These are phyloP conservation scores for Rhizopus stolonifer DNA, from an alignment of 371 early-diverging fungal species.

Conservation along the genomic window DNA sequence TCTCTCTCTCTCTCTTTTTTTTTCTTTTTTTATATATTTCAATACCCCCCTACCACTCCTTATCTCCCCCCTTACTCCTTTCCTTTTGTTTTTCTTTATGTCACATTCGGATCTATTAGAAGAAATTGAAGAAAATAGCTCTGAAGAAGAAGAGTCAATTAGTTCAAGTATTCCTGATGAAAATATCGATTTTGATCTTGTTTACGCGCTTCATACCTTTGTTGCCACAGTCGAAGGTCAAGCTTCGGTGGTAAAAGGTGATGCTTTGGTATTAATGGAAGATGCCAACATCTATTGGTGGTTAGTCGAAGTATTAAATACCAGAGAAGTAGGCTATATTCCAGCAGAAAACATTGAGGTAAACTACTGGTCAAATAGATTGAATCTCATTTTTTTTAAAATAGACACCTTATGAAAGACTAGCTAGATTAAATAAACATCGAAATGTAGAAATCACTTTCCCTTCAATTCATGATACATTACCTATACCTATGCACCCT, in stretches of 20 bases:
- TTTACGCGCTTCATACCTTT: constrained; percentile 95
- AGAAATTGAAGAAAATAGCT: constrained; percentile 24
- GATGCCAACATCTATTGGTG: constrained; percentile 98
- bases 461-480: constrained; percentile 28
- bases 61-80: constrained; percentile 4
- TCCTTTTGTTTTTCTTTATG: constrained; percentile 7
- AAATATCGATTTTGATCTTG: constrained; percentile 72
- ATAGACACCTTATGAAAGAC: constrained; percentile 84
- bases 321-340: constrained; percentile 90
- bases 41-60: neutral
- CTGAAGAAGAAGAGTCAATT: constrained; percentile 49
- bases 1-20: no score
- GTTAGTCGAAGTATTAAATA: constrained; percentile 88
- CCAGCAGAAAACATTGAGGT: constrained; percentile 96
- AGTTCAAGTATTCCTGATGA: constrained; percentile 71
- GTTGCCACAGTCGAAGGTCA: constrained; percentile 93
- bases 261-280: constrained; percentile 86
- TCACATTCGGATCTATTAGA: constrained; percentile 17
- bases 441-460: constrained; percentile 74
- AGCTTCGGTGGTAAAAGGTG: constrained; percentile 86
- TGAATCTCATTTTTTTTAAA: no score
- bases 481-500: constrained; percentile 6
- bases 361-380: neutral
- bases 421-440: constrained; percentile 87
- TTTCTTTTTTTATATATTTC: constrained; percentile 2